phyloP scores from a whole-genome alignment of 352 stramenopile species.

The Pelagophyceae sp. region DNA sequence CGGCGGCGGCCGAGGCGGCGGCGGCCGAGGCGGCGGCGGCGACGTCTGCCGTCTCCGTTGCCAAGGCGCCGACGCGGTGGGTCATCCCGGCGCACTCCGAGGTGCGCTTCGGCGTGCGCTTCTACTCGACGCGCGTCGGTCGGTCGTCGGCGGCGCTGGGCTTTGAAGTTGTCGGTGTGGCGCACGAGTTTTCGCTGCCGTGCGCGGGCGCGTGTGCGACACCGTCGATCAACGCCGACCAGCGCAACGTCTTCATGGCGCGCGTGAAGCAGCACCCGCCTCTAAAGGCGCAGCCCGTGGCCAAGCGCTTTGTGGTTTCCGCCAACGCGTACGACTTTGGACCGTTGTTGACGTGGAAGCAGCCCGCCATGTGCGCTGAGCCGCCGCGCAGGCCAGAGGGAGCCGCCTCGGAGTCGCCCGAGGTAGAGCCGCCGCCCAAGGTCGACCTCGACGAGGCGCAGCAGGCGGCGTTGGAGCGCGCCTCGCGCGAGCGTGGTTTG shows the following conservation, averaged over 20 bases:
- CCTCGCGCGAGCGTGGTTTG: background rate
- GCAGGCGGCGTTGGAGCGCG: slow-evolving; percentile 19
- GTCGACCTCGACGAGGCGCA: slow-evolving; percentile 18
- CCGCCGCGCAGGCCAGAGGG: background rate
- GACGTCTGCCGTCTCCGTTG: too few relatives aligned
- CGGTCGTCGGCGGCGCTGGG: slow-evolving; percentile 65
- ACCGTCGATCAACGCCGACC: slow-evolving; percentile 80
- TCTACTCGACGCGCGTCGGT: slow-evolving; percentile 61
- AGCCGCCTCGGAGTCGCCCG: background rate
- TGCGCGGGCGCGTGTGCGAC: slow-evolving; percentile 64
- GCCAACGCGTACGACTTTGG: slow-evolving; percentile 82
- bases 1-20: background rate
- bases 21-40: background rate
- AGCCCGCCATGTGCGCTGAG: slow-evolving; percentile 18
- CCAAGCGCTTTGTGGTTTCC: slow-evolving; percentile 79
- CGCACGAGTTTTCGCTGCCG: slow-evolving; percentile 67
- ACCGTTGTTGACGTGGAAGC: slow-evolving; percentile 59
- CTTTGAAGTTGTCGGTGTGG: slow-evolving; percentile 77
- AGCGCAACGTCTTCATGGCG: slow-evolving; percentile 85
- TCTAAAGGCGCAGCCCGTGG: slow-evolving; percentile 49
- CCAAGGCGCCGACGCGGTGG: slow-evolving; percentile 57
- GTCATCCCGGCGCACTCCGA: slow-evolving; percentile 54
- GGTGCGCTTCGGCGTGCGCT: slow-evolving; percentile 63
- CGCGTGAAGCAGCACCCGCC: slow-evolving; percentile 59
- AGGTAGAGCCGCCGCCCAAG: too few relatives aligned